Evolutionary conservation across 164 flowering plant species (phyloP).

Genomic region (Macadamia integrifolia): DNA sequence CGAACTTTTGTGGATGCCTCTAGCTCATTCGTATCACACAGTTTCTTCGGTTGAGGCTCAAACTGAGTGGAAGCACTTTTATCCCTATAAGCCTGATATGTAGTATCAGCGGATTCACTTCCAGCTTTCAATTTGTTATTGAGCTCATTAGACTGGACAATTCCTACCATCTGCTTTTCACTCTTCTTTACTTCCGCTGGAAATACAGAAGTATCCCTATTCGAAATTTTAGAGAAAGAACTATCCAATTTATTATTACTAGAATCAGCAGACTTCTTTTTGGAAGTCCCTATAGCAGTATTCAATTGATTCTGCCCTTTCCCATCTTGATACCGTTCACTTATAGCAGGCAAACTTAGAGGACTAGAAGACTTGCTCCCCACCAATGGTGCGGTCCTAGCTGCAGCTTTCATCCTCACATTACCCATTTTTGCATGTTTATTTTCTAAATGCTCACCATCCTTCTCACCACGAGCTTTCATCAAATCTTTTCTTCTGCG

Average conservation of each 20-base stretch:
- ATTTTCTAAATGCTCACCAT: conserved; percentile 33
- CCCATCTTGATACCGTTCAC: conserved; percentile 32
- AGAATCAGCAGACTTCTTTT: conserved; percentile 47
- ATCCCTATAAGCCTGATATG: conserved; percentile 34
- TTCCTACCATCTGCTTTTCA: conserved; percentile 42
- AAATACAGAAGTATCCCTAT: conserved; percentile 31
- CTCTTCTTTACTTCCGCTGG: conserved; percentile 32
- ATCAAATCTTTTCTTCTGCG: conserved; percentile 66
- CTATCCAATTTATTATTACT: conserved; percentile 26
- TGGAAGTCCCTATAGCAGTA: conserved; percentile 27
- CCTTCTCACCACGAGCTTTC: conserved; percentile 38
- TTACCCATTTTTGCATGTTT: conserved; percentile 47
- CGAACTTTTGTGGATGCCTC: conserved; percentile 29
- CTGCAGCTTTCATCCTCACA: conserved; percentile 38
- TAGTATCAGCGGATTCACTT: conserved; percentile 31
- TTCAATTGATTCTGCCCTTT: conserved; percentile 31
- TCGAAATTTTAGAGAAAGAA: conserved; percentile 28
- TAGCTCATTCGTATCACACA: conserved; percentile 24
- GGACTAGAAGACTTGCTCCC: conserved; percentile 32
- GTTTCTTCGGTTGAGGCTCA: conserved; percentile 35
- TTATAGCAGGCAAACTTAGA: conserved; percentile 22
- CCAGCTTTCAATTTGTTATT: conserved; percentile 36
- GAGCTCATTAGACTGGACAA: conserved; percentile 27
- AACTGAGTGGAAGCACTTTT: conserved; percentile 30
- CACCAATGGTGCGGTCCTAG: conserved; percentile 28